A percentile compares a stretch with the other conserved stretches of the same genome.
These are phyloP conservation scores for Avena eriantha DNA, from an alignment of 176 grass and related monocot species.

Conservation along the genomic window DNA sequence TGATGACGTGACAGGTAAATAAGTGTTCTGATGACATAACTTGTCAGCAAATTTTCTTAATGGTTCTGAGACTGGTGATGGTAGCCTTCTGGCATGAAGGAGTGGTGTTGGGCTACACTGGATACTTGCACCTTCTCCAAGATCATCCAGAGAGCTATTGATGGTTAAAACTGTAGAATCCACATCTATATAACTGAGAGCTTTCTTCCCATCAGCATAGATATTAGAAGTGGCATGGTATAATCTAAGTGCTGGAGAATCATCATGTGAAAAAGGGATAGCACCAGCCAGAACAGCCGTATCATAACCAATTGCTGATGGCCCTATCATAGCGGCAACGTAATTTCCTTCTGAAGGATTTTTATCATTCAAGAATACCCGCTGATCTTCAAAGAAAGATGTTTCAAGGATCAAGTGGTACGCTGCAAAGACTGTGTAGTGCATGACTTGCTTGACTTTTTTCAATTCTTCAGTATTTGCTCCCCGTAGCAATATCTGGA, in stretches of 20 bases:
- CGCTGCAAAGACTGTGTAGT: conserved; percentile 83
- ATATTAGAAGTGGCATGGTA: conserved; percentile 59
- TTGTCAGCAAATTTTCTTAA: conserved; percentile 48
- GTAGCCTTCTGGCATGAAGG: conserved; percentile 29
- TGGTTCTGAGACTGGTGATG: conserved; percentile 42
- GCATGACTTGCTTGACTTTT: conserved; percentile 82
- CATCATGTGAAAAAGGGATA: conserved; percentile 48
- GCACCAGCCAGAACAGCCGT: conserved; percentile 36
- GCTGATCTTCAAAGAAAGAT: conserved; percentile 88
- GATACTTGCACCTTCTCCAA: conserved; percentile 28
- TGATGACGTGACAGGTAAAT: conserved; percentile 60
- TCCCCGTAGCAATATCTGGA: conserved; percentile 85
- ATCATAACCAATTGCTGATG: conserved; percentile 35
- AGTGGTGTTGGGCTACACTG: conserved; percentile 21
- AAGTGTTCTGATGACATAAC: conserved; percentile 54
- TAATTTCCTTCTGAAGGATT: conserved; percentile 45
- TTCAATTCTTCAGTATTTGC: conserved; percentile 75
- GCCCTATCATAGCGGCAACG: conserved; percentile 30
- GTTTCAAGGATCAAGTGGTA: conserved; percentile 93
- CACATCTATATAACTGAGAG: conserved; percentile 43
- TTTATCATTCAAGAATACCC: conserved; percentile 63
- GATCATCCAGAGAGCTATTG: conserved; percentile 44
- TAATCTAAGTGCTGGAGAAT: conserved; percentile 67
- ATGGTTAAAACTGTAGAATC: conserved; percentile 35
- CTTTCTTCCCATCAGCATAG: conserved; percentile 50